phyloP scores from a whole-genome alignment of 495 filamentous ascomycete species.

The Schizothecium vesticola region DNA sequence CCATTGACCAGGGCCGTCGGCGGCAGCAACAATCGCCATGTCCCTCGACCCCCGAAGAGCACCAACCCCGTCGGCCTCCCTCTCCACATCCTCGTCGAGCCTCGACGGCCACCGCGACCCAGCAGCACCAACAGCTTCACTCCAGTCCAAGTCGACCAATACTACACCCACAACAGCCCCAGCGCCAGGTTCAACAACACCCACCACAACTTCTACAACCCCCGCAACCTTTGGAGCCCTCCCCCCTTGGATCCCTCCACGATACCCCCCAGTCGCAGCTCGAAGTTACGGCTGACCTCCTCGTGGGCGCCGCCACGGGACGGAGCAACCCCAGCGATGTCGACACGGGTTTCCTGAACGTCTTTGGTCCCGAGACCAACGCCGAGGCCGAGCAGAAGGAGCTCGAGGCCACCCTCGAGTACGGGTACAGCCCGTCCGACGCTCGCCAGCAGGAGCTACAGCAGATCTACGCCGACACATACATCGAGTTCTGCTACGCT shows the following conservation, averaged over 20 bases:
- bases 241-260: neutral
- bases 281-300: slow-evolving; percentile 8
- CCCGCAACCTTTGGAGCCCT: neutral
- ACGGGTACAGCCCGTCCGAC: slow-evolving; percentile 14
- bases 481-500: slow-evolving; percentile 30
- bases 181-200: neutral
- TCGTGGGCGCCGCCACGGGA: slow-evolving; percentile 16
- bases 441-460: slow-evolving; percentile 29
- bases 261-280: slow-evolving; percentile 1
- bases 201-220: neutral
- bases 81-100: neutral
- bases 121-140: neutral
- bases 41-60: neutral
- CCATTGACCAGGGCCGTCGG: neutral
- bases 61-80: neutral
- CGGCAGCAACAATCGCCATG: neutral
- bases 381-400: slow-evolving; percentile 23
- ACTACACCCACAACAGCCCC: neutral
- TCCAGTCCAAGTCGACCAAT: neutral
- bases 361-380: slow-evolving; percentile 20
- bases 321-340: slow-evolving; percentile 24
- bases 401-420: slow-evolving; percentile 24
- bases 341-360: slow-evolving; percentile 25
- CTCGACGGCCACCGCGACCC: neutral
- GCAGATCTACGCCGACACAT: slow-evolving; percentile 35